A percentile compares a stretch with the other conserved stretches of the same genome.
These are phyloP conservation scores for Gracilaria gracilis DNA, from an alignment of 23 red algal genomes.

Conservation along the genomic window DNA sequence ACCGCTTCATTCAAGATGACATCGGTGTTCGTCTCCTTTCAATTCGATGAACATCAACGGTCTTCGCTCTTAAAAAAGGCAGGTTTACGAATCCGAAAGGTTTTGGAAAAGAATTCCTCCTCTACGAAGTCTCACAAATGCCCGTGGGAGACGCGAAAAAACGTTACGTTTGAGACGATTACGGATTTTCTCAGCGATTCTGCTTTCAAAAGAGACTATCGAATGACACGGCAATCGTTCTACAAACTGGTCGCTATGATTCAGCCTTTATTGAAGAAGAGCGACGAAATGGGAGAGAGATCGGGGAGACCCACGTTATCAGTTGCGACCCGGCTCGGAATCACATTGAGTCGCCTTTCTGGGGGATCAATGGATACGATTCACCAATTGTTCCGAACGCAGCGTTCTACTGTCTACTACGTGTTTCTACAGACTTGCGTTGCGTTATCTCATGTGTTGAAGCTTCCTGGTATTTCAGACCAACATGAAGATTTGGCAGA, in stretches of 20 bases:
- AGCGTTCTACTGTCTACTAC: conserved; percentile 1
- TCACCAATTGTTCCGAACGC: background rate
- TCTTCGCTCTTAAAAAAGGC: too few species aligned
- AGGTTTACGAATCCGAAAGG: too few species aligned
- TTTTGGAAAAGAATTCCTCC: too few species aligned
- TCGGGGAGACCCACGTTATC: background rate
- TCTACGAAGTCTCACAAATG: background rate
- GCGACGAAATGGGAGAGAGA: background rate
- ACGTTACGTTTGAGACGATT: conserved; percentile 22
- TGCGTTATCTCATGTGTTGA: background rate
- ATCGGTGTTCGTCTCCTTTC: too few species aligned
- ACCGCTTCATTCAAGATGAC: too few species aligned
- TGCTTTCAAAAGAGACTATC: background rate
- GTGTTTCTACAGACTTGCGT: conserved; percentile 17
- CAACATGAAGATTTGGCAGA: background rate
- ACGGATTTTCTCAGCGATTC: conserved; percentile 7
- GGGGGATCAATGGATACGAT: background rate
- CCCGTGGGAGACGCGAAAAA: background rate
- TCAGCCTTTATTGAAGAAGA: background rate
- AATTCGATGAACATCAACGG: too few species aligned
- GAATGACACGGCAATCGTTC: background rate
- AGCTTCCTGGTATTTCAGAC: background rate
- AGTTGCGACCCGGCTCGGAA: background rate
- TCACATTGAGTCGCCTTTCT: conserved; percentile 2
- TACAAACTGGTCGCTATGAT: background rate